Percentiles rank a stretch among this genome's conserved stretches.
Conservation (phyloP, 306 rosid genomes). For the Quercus glauca region DNA sequence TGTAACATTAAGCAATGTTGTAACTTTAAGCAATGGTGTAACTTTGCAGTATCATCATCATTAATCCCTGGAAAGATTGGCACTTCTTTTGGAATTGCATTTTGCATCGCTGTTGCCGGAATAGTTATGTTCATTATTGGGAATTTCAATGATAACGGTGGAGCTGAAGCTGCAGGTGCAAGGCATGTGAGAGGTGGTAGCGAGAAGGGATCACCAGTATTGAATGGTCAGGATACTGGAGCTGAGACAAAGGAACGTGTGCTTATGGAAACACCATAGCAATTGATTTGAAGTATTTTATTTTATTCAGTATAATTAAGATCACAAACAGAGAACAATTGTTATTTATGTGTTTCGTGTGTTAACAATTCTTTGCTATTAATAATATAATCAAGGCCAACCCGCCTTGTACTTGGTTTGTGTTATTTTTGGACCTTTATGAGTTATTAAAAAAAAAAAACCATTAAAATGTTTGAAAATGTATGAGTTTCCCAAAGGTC, state of each 20-base stretch:
- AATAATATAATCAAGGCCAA: no score
- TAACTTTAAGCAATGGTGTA: no score
- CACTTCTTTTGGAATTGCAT: slow-evolving; percentile 52
- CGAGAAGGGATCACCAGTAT: slow-evolving; percentile 35
- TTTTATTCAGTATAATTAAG: neutral
- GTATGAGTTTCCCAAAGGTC: no score
- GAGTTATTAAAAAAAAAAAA: no score
- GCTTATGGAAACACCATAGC: slow-evolving; percentile 17
- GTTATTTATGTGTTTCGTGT: slow-evolving; percentile 5
- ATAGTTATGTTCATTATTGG: slow-evolving; percentile 52
- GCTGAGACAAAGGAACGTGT: slow-evolving; percentile 14
- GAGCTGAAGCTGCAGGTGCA: slow-evolving; percentile 75
- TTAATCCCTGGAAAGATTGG: slow-evolving; percentile 29
- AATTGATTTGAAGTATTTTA: neutral
- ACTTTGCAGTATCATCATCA: slow-evolving; percentile 50
- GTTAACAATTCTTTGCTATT: neutral
- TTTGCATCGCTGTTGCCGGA: slow-evolving; percentile 49
- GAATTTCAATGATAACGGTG: slow-evolving; percentile 64
- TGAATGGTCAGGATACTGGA: slow-evolving; percentile 23
- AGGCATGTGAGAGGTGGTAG: slow-evolving; percentile 53
- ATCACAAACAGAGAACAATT: no score
- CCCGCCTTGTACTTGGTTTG: no score
- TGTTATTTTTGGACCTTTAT: no score
- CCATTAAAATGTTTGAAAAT: no score
- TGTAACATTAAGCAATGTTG: no score